Base-by-base conservation (phyloP, 352 stramenopile genomes). In the Phytophthora niederhauseri region DNA sequence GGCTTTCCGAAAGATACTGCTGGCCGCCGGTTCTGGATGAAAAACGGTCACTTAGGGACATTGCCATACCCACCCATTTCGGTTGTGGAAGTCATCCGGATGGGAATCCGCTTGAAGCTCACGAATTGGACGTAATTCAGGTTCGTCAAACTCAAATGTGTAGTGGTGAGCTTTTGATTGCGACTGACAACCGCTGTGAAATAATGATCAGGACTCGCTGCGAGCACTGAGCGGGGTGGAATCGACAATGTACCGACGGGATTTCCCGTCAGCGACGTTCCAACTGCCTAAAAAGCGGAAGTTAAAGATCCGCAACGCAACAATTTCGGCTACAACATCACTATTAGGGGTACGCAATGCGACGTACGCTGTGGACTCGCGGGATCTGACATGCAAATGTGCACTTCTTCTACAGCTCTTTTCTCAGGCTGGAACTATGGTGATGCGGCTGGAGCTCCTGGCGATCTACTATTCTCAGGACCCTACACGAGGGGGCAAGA, bases 401-500 rank as follows among this genome's bases (percentile, higher is more conserved):
- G 36, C 19, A 20, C 2, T 1, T 19, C 28, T 24, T 64, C 30
- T 45, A 26, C 49, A 90, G 81, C 56, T 73, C 22, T 89, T 94
- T 60, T 70, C 75, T 54, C 59, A 75, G 67, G 74, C 84, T 22
- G 86, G 86, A 6, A 88, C 82, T 9, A 67, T 69, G 2, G 67
- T 90, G 53, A 63, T 93, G 56, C 75, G 85, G n/a, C 68, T 93
- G 50, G 85, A 93, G 38, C 75, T 84, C 24, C 17, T 93, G 50
- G 81, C 75, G 28, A 77, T 81, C 6, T 93, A 87, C 52, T 93
- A 81, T 41, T 73, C 72, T 15, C 85, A 93, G 68, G 82, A 91
- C 61, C 68, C 85, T 15, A 64, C 62, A 12, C 69, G 85, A 64
- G 85, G 84, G 43, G 85, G 85, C 6, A 92, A 88, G 28, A 90